Evolutionary conservation across 306 rosid genomes (phyloP), one percentile per base, ranked within the genome.

Genomic region (Pyrus bretschneideri): DNA sequence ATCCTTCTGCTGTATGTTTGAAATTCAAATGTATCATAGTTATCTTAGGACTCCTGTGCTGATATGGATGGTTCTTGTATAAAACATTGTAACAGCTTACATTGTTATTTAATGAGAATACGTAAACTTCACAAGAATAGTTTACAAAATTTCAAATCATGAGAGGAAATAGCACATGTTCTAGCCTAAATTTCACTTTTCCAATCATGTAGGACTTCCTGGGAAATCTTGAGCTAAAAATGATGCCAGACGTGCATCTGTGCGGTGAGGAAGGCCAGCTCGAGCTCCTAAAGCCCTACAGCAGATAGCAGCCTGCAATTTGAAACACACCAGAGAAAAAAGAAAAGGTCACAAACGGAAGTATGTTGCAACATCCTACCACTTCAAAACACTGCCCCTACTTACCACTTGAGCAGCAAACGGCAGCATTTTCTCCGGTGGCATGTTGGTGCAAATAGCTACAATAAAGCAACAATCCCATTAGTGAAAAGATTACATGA

Each of bases 231-330:
- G 79, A 51, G 40, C 15, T 33, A 95, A 69, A 81, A 82, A 90
- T 22, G 93, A 62, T 40, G 93, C 84, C 82, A 95, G 78, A 55
- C 82, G 63, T n/a, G 96, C 93, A 85, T 92, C 92, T 0, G 89
- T 81, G 78, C 84, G 77, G 44, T 84, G 70, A 55, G 96, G 97
- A 82, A 95, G 97, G 76, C 96, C 96, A 55, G 83, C 79, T 73
- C 97, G 90, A 74, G 98, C 96, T 74, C 99, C 99, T 87, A 90
- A 71, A 79, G 82, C 93, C 81, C 96, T 86, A 80, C 97, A 95
- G 71, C 91, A 90, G 73, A 82, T 79, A 51, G 93, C 97, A 18
- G 97, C 99, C 97, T 95, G 93, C 64, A 74, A 64, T 33, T 42
- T 27, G 31, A 76, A 12, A 63, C 19, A 46, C 72, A 80, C 49